These are phyloP conservation scores for Quercus robur DNA, from an alignment of 306 rosid species.

Conservation along the genomic window DNA sequence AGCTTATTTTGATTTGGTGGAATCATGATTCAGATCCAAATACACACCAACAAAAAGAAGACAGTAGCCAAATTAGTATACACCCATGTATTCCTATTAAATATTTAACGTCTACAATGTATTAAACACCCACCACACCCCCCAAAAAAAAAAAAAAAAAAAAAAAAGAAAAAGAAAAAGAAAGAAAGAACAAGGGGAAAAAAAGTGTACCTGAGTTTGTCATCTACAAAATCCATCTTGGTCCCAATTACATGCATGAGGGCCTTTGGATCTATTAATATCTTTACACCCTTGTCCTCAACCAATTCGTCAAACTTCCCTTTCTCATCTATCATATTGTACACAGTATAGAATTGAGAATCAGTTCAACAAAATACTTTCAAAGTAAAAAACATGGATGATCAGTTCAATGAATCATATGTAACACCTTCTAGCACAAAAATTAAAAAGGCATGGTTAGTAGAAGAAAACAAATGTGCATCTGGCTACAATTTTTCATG, in stretches of 20 bases:
- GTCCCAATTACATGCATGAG: constrained; percentile 98
- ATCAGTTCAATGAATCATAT: neutral
- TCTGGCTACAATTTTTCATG: neutral
- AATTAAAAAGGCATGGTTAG: neutral
- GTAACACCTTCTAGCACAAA: constrained; percentile 2
- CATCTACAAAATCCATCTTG: constrained; percentile 94
- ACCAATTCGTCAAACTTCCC: constrained; percentile 89
- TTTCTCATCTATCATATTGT: constrained; percentile 61
- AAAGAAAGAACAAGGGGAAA: too few species aligned
- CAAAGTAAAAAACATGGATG: too few species aligned
- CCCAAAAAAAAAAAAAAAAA: neutral
- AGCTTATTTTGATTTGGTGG: neutral
- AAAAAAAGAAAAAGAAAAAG: neutral
- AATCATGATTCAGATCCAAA: neutral
- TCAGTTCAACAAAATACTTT: neutral
- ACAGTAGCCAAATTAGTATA: neutral
- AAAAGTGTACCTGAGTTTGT: constrained; percentile 74
- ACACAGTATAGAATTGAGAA: constrained; percentile 11
- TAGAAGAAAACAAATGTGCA: neutral
- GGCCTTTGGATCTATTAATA: constrained; percentile 92
- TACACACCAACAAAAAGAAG: neutral
- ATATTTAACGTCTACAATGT: neutral
- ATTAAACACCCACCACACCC: neutral
- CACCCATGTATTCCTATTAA: neutral
- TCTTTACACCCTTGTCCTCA: constrained; percentile 89